phyloP scores from a whole-genome alignment of 257 asterid species.

The Forsythia suspensa region DNA sequence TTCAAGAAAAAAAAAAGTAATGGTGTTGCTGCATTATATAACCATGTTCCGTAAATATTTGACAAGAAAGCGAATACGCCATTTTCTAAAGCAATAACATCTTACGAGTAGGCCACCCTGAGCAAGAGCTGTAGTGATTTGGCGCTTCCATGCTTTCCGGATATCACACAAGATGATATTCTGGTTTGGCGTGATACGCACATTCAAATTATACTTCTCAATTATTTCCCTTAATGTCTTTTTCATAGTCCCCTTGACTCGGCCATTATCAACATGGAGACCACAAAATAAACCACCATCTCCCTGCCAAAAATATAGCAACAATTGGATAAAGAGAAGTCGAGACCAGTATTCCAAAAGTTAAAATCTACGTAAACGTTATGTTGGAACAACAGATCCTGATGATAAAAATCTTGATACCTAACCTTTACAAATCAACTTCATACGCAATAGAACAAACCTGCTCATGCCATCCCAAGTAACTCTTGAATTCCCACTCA shows the following conservation, averaged over 20 bases:
- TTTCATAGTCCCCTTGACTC: slow-evolving; percentile 81
- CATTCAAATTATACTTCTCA: slow-evolving; percentile 83
- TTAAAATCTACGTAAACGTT: background rate
- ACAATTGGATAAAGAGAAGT: slow-evolving; percentile 5
- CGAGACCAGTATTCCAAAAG: background rate
- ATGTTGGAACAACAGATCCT: background rate
- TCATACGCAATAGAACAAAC: slow-evolving; percentile 31
- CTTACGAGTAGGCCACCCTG: slow-evolving; percentile 96
- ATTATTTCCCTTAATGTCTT: slow-evolving; percentile 76
- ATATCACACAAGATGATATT: slow-evolving; percentile 79
- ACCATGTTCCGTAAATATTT: background rate
- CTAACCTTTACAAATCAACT: background rate
- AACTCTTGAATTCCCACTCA: slow-evolving; percentile 94
- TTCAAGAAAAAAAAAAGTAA: background rate
- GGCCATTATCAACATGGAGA: slow-evolving; percentile 91
- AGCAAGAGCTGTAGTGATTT: slow-evolving; percentile 84
- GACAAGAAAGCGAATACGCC: slow-evolving; percentile 2
- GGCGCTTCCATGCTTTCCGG: slow-evolving; percentile 78
- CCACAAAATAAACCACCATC: slow-evolving; percentile 90
- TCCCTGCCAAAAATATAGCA: slow-evolving; percentile 55
- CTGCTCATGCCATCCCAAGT: slow-evolving; percentile 99
- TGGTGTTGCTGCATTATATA: background rate
- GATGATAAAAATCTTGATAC: background rate
- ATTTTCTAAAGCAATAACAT: background rate
- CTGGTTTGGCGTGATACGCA: slow-evolving; percentile 94